Percentiles rank a stretch among this genome's conserved stretches.
Evolutionary conservation across 2,329 filamentous ascomycete species (phyloP).

Genomic region (Stagonosporopsis cucurbitacearum): DNA sequence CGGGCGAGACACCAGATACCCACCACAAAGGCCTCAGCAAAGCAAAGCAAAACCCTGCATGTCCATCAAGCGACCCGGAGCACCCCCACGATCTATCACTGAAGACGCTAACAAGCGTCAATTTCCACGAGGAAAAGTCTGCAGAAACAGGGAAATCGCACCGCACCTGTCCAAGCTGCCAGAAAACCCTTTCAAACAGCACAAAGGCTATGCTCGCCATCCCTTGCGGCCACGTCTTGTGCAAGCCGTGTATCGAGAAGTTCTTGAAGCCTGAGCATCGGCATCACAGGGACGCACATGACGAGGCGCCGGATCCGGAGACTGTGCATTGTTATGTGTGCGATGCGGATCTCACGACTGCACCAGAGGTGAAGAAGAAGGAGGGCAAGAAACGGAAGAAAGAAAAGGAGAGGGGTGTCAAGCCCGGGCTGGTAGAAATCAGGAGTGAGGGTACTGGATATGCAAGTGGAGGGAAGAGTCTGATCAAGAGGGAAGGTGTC

Average conservation of each 20-base stretch:
- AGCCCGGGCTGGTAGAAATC: conserved; percentile 77
- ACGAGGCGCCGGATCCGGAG: conserved; percentile 59
- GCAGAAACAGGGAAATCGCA: conserved; percentile 56
- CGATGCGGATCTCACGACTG: conserved; percentile 71
- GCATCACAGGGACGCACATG: conserved; percentile 60
- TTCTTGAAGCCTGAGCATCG: conserved; percentile 67
- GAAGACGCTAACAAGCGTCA: conserved; percentile 75
- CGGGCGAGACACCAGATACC: conserved; percentile 73
- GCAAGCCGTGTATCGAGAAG: conserved; percentile 80
- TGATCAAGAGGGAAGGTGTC: conserved; percentile 78
- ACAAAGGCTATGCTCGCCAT: conserved; percentile 83
- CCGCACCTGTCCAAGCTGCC: conserved; percentile 81
- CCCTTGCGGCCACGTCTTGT: conserved; percentile 91
- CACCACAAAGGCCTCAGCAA: conserved; percentile 54
- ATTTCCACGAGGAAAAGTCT: conserved; percentile 75
- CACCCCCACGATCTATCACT: conserved; percentile 77
- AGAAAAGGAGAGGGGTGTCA: conserved; percentile 64
- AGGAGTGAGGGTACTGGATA: conserved; percentile 91
- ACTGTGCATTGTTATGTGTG: conserved; percentile 82
- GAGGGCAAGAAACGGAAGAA: conserved; percentile 51
- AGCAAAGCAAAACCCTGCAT: conserved; percentile 72
- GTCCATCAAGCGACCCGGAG: conserved; percentile 71
- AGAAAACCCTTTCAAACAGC: conserved; percentile 80
- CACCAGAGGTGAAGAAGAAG: conserved; percentile 41
- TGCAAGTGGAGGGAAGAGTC: conserved; percentile 82